Conservation (phyloP, 352 stramenopile species). For the Phytophthora boehmeriae region DNA sequence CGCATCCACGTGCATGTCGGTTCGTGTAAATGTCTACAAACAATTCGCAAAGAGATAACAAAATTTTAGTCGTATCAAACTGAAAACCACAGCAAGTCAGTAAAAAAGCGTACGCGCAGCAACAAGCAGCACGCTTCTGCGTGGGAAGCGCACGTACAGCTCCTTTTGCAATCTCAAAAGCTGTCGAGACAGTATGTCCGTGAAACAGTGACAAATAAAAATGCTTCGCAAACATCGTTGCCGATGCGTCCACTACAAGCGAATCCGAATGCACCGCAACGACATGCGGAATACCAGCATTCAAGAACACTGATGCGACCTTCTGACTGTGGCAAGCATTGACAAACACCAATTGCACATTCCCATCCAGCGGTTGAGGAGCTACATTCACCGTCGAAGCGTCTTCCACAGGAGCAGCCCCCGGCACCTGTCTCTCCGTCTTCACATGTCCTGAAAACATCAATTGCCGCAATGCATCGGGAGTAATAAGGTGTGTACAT, state of each 20-base stretch:
- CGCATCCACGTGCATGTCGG: constrained; percentile 74
- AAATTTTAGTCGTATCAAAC: not conserved
- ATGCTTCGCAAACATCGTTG: constrained; percentile 86
- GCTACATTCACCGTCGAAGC: not conserved
- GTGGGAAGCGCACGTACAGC: constrained; percentile 68
- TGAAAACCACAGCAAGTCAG: not conserved
- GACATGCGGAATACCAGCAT: constrained; percentile 90
- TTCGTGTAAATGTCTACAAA: constrained; percentile 70
- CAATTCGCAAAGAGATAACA: constrained; percentile 1
- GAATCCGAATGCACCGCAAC: constrained; percentile 88
- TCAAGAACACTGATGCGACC: constrained; percentile 88
- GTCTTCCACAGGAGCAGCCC: constrained; percentile 23
- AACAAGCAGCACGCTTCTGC: constrained; percentile 68
- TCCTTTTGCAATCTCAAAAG: constrained; percentile 80
- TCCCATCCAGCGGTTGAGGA: constrained; percentile 31
- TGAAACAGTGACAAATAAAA: constrained; percentile 86
- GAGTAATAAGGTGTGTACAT: constrained; percentile 78
- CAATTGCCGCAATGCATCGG: constrained; percentile 62
- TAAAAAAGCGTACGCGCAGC: constrained; percentile 68
- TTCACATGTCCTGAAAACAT: constrained; percentile 58
- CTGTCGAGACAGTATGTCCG: constrained; percentile 65
- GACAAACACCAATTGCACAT: constrained; percentile 79
- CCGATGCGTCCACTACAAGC: constrained; percentile 71
- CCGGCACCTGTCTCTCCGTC: constrained; percentile 19
- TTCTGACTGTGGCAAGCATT: constrained; percentile 88